Conservation (phyloP, 352 stramenopile genomes). For the Phytophthora pisi region DNA sequence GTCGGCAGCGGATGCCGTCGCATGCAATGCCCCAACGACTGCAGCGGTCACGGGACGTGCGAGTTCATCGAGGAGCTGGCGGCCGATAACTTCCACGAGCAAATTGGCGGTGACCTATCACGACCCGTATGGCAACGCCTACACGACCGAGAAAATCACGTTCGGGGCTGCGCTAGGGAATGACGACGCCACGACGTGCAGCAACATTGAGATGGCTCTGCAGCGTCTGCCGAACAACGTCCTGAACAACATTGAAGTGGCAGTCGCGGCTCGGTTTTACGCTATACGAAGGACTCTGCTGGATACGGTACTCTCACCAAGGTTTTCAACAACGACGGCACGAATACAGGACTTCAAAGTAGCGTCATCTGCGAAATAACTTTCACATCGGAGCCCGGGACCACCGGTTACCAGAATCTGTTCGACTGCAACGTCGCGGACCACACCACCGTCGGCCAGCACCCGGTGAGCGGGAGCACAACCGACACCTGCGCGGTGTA, state of each 20-base stretch:
- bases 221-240: slow-evolving; percentile 69
- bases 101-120: slow-evolving; percentile 33
- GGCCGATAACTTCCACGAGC: slow-evolving; percentile 47
- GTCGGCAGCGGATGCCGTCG: slow-evolving; percentile 68
- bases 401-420: no score
- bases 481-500: no score
- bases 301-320: no score
- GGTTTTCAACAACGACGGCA: no score
- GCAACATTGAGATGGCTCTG: slow-evolving; percentile 20
- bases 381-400: no score
- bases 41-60: slow-evolving; percentile 61
- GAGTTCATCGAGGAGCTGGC: slow-evolving; percentile 73
- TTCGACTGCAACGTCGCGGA: no score
- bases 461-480: no score
- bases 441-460: no score
- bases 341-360: no score
- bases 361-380: no score
- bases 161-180: slow-evolving; percentile 10
- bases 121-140: slow-evolving; percentile 75
- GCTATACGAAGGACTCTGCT: no score
- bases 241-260: no score
- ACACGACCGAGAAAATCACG: slow-evolving; percentile 51
- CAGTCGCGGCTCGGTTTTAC: slow-evolving; percentile 2
- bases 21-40: slow-evolving; percentile 58
- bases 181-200: slow-evolving; percentile 31